Base-by-base conservation (phyloP, 2,329 filamentous ascomycete genomes). In the Scedosporium dehoogii region DNA sequence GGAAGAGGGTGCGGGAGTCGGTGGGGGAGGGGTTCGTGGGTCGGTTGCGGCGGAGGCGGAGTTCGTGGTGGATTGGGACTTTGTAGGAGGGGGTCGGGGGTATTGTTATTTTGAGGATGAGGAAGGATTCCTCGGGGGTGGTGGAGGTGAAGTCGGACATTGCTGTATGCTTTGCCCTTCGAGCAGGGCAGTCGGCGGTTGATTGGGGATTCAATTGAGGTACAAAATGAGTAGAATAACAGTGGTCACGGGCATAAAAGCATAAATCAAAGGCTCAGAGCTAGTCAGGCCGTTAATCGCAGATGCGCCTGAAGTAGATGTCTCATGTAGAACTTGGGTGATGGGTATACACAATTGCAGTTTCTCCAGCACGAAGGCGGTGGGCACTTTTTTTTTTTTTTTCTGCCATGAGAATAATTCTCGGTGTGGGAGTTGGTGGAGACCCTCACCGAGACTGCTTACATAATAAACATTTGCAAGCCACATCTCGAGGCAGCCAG, bases 21-120 rank as follows among this genome's bases (percentile, higher is more conserved):
- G 89, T 83, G 62, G 83, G 79, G 6, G 88, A 89, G 14, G 90
- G 85, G 48, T 90, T 82, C 75, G 89, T 91, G 64, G 93, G 92
- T 56, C 87, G 82, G 74, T 97, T 92, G 62, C 85, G 85, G 67
- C 91, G 90, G 62, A 97, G 76, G 76, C 96, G 96, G 69, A 97
- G 79, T 75, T 92, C 91, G 76, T 97, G 94, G 59, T 84, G 85
- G 63, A 86, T 81, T 53, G 81, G 74, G 51, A 80, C 75, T 25
- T 86, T 82, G 63, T 82, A 89, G 1, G 88, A 84, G 1, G 85
- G 75, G n/a, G 82, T 74, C 16, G 84, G 71, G 4, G 87, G 85
- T 58, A 93, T 81, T 16, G 81, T 80, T 18, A 96, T 76, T 0
- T 89, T 85, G 1, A 96, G 81, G 62, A 89, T 76, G 14, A 81